These are phyloP conservation scores for Fusarium zealandicum DNA, from an alignment of 2,329 filamentous ascomycete genomes.

Conservation along the genomic window DNA sequence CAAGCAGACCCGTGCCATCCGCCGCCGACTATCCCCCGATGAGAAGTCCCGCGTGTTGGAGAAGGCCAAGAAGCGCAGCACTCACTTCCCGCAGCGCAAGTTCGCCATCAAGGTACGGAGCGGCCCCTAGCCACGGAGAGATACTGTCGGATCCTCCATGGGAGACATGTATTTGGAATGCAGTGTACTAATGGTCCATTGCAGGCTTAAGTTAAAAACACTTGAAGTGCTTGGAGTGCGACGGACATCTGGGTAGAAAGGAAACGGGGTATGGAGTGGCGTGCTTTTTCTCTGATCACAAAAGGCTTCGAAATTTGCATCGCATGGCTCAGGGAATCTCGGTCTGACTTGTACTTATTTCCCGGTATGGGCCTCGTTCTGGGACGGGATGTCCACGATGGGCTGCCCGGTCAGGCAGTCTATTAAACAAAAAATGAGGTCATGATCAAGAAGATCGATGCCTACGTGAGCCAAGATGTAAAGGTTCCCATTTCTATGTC, in stretches of 20 bases:
- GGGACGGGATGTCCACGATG: conserved; percentile 46
- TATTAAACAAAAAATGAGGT: conserved; percentile 49
- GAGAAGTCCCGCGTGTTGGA: conserved; percentile 84
- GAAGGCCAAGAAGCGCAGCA: conserved; percentile 95
- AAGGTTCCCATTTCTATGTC: neutral
- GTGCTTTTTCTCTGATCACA: conserved; percentile 47
- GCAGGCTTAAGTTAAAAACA: conserved; percentile 42
- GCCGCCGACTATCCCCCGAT: conserved; percentile 90
- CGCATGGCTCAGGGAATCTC: conserved; percentile 50
- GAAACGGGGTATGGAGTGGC: conserved; percentile 47
- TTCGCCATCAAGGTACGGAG: conserved; percentile 91
- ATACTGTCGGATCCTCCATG: neutral
- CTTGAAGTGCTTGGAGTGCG: conserved; percentile 40
- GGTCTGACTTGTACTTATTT: conserved; percentile 51
- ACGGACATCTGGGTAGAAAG: conserved; percentile 46
- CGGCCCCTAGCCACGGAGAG: neutral
- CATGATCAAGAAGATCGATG: conserved; percentile 44
- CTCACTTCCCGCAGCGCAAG: conserved; percentile 98
- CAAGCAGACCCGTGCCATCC: conserved; percentile 98
- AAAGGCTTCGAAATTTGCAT: conserved; percentile 49
- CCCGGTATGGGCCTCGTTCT: conserved; percentile 48
- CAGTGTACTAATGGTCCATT: conserved; percentile 24
- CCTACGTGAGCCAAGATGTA: conserved; percentile 9
- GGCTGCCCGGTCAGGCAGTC: conserved; percentile 45
- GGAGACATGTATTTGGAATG: neutral